These are phyloP conservation scores for Candida ficus DNA, from an alignment of 805 yeast species.

Conservation along the genomic window DNA sequence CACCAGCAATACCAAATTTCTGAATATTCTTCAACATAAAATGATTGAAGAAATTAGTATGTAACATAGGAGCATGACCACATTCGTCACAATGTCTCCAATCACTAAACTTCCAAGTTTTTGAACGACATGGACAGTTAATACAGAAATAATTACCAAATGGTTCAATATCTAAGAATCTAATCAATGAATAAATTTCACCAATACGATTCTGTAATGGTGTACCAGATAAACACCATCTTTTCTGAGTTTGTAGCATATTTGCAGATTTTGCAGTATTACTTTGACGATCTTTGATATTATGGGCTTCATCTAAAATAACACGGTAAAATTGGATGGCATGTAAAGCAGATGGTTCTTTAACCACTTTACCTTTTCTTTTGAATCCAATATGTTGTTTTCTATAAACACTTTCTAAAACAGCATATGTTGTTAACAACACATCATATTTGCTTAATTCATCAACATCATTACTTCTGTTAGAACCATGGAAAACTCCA, in stretches of 20 bases:
- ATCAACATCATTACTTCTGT: constrained; percentile 47
- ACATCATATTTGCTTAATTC: constrained; percentile 69
- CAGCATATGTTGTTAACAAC: constrained; percentile 87
- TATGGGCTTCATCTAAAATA: constrained; percentile 94
- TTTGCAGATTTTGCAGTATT: constrained; percentile 94
- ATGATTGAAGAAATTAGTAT: constrained; percentile 92
- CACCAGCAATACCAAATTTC: constrained; percentile 75
- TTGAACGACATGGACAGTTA: constrained; percentile 80
- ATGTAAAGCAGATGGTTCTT: constrained; percentile 75
- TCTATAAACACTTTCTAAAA: constrained; percentile 79
- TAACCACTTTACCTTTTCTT: constrained; percentile 62
- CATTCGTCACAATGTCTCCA: constrained; percentile 81
- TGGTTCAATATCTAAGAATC: constrained; percentile 81
- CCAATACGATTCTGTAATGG: constrained; percentile 96
- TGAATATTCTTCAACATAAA: constrained; percentile 93
- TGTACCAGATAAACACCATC: constrained; percentile 95
- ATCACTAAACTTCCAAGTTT: constrained; percentile 81
- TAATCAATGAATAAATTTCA: constrained; percentile 86
- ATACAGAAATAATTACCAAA: constrained; percentile 89
- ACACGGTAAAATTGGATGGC: constrained; percentile 74
- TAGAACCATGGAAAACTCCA: constrained; percentile 81
- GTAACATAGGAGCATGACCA: constrained; percentile 92
- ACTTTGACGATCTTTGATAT: constrained; percentile 90
- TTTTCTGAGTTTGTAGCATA: constrained; percentile 57
- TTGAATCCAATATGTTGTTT: constrained; percentile 81